These are phyloP conservation scores for Trichoderma pleuroti DNA, from an alignment of 2,329 filamentous ascomycete genomes.

Conservation along the genomic window DNA sequence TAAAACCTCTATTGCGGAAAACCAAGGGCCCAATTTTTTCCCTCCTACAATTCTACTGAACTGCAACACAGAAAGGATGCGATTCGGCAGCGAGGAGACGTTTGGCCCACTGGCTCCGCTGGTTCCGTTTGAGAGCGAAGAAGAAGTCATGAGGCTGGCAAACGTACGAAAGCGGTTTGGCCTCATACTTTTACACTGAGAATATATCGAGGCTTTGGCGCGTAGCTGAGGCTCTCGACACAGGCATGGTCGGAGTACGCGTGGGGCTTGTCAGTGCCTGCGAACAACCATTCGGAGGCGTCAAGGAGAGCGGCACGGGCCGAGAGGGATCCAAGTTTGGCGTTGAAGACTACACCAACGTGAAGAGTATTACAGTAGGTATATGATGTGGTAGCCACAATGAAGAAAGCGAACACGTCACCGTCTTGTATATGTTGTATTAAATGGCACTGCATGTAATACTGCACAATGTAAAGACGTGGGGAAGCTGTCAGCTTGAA, in stretches of 20 bases:
- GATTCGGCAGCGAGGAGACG: background rate
- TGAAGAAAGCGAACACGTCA: background rate
- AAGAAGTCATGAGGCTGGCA: background rate
- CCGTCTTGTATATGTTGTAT: background rate
- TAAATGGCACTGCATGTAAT: background rate
- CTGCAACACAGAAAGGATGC: background rate
- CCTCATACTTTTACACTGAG: background rate
- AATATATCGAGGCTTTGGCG: background rate
- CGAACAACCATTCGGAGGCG: background rate
- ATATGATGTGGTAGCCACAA: background rate
- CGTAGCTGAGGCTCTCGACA: background rate
- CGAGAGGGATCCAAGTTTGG: background rate
- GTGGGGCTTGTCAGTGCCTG: conserved; percentile 41
- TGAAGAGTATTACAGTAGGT: background rate
- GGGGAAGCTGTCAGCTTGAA: background rate
- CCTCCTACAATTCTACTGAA: background rate
- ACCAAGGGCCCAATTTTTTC: background rate
- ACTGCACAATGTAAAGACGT: background rate
- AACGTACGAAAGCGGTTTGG: background rate
- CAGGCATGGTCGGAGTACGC: conserved; percentile 66
- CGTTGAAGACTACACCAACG: background rate
- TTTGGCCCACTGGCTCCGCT: background rate
- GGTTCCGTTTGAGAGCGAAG: background rate
- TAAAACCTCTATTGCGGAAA: background rate
- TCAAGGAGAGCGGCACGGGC: background rate